Evolutionary conservation across 805 yeast genomes (phyloP).

Genomic region (Starmerella gropengiesseri): DNA sequence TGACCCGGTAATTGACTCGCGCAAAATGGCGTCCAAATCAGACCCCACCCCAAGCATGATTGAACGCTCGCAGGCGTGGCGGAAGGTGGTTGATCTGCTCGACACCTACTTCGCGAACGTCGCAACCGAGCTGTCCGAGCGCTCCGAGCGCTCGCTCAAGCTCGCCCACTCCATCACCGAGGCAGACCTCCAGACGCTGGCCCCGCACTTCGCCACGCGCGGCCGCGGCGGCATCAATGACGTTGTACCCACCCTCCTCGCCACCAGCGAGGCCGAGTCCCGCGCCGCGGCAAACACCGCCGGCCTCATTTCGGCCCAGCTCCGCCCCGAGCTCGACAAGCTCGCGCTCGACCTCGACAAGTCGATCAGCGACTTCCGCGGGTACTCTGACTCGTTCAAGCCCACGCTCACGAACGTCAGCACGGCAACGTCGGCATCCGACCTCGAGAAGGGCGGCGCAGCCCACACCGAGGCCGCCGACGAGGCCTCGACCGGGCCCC

Average conservation of each 20-base stretch:
- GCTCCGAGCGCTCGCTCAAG: conserved; percentile 39
- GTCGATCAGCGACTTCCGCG: conserved; percentile 82
- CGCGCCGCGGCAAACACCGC: conserved; percentile 49
- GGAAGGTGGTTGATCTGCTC: conserved; percentile 63
- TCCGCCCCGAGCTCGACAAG: conserved; percentile 57
- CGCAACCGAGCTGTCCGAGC: conserved; percentile 39
- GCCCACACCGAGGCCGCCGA: conserved; percentile 11
- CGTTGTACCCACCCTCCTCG: conserved; percentile 51
- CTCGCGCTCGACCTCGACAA: conserved; percentile 64
- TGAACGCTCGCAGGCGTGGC: conserved; percentile 75
- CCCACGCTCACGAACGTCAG: conserved; percentile 54
- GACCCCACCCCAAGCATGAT: conserved; percentile 85
- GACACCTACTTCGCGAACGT: conserved; percentile 49
- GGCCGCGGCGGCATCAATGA: conserved; percentile 79
- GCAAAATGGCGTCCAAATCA: conserved; percentile 39
- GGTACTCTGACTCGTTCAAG: conserved; percentile 58
- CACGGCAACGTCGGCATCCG: too few species aligned
- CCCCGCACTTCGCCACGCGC: conserved; percentile 47
- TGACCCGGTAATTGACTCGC: too few species aligned
- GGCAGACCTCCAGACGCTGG: conserved; percentile 10
- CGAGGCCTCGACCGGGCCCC: conserved; percentile 1
- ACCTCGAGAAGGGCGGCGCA: too few species aligned
- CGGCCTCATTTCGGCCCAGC: conserved; percentile 44
- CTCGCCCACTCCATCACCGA: conserved; percentile 16
- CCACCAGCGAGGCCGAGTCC: conserved; percentile 46